Evolutionary conservation across 805 yeast genomes (phyloP), one percentile per base, ranked within the genome.

Genomic region (Yamadazyma sp.): DNA sequence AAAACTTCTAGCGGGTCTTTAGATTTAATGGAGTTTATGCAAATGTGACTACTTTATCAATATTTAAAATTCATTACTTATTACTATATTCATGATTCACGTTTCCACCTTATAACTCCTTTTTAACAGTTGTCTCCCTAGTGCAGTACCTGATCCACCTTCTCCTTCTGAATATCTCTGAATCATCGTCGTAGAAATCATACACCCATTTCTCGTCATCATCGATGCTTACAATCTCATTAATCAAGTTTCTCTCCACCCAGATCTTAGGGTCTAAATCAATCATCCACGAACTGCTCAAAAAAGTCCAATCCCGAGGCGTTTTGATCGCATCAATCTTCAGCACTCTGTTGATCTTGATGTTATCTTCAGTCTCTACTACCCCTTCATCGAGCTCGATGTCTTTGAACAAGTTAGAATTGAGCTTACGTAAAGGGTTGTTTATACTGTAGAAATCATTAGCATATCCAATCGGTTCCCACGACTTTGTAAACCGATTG

Each of bases 121-220:
- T 11, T 17, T 22, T 15, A 7, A 18, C 22, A 28, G 13, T 28
- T 10, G 26, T 25, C 20, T 35, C 29, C 22, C 48, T 35, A 11
- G 10, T 23, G 15, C 45, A 38, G 18, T 28, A 38, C 21, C 86
- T 59, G 2, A 75, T 60, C 90, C 90, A 83, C 55, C 88, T 69
- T 51, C 91, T 67, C 52, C 91, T 67, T 47, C 90, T 66, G 51
- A 55, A 61, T 5, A 60, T 37, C 44, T 81, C 67, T 39, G 31
- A 37, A 26, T 57, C 63, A 13, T 52, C 53, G 34, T 58, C 50
- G 38, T 50, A 55, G 25, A 58, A 53, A 56, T 87, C 95, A 55
- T 87, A 87, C 13, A 85, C 91, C 95, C 95, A 87, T 57, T 87
- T 87, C 27, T 83, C 84, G 39, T 80, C 89, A 19, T 75, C 65